Base-by-base conservation (phyloP, 192 early-diverging fungal genomes). In the Entomortierella parvispora region DNA sequence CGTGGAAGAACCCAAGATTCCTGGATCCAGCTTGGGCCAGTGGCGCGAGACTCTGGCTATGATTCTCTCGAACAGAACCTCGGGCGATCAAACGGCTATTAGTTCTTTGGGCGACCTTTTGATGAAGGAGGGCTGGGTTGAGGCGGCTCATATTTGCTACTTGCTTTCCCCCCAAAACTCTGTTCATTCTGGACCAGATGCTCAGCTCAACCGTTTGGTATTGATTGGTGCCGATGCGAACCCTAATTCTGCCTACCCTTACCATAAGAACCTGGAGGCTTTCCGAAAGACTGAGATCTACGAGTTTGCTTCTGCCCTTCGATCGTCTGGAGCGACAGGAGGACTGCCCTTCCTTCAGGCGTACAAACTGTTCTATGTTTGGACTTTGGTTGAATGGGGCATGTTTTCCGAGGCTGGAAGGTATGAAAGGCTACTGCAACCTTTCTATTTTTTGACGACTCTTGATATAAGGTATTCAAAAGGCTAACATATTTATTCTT, bases 301-400 rank as follows among this genome's bases (percentile, higher is more conserved):
- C 68, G 95, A 97, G 69, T 90, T 91, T 77, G 85, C 89, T 12
- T 81, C 86, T 42, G 88, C 89, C 14, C 71, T 88, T 22, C 78
- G 74, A 26, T 60, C 82, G 4, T 63, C 66, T 46, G 75, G 81
- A 25, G 79, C 62, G 25, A 75, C 87, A 20, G 84, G 87, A 18
- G 69, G 80, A 22, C 55, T 99, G n/a, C 93, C 94, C n/a, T 92
- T 93, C 65, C 76, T 99, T 48, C 96, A 97, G 68, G 88, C 89
- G 0, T 96, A 95, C 88, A 98, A 98, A 69, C 81, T 99, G 7
- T 59, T 81, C 29, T 87, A 93, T 66, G 93, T 94, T 17, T 91
- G 88, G 86, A 89, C 90, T 77, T 84, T 99, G 9, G 86, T 87
- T 10, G 96, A 97, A 52, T 82, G 88, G 52, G 95, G 97, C 5